phyloP scores from a whole-genome alignment of 2,329 filamentous ascomycete species.

The Alternaria alternata region DNA sequence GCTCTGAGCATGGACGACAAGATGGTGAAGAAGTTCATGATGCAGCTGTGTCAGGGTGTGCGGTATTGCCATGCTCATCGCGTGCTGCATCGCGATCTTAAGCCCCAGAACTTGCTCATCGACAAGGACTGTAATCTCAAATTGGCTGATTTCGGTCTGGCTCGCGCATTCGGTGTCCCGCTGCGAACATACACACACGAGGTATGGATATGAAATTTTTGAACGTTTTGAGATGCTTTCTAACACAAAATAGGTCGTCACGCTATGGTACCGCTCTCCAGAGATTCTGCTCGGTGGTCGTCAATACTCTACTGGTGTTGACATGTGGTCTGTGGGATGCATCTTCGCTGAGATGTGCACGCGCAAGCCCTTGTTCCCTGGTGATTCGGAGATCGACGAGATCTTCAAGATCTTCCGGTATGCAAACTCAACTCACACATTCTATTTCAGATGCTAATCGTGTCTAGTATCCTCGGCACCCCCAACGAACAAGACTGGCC shows the following conservation, averaged over 20 bases:
- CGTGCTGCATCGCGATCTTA: slow-evolving; percentile 85
- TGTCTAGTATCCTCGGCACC: slow-evolving; percentile 71
- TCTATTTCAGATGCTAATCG: slow-evolving; percentile 16
- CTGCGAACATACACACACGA: slow-evolving; percentile 93
- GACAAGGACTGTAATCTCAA: slow-evolving; percentile 88
- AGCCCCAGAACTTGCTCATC: slow-evolving; percentile 90
- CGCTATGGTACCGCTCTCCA: slow-evolving; percentile 89
- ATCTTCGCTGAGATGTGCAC: slow-evolving; percentile 98
- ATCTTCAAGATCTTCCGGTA: slow-evolving; percentile 95
- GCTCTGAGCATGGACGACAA: slow-evolving; percentile 76
- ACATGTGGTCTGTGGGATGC: slow-evolving; percentile 95
- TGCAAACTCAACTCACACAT: slow-evolving; percentile 27
- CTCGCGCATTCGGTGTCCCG: slow-evolving; percentile 88
- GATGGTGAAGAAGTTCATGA: slow-evolving; percentile 94
- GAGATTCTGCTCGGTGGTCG: slow-evolving; percentile 90
- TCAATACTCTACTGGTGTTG: slow-evolving; percentile 91
- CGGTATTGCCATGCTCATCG: slow-evolving; percentile 90
- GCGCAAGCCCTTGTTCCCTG: slow-evolving; percentile 88
- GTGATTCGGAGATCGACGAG: slow-evolving; percentile 91
- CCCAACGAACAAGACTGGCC: slow-evolving; percentile 85
- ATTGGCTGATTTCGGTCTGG: slow-evolving; percentile 88
- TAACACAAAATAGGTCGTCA: slow-evolving; percentile 71
- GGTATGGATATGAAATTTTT: slow-evolving; percentile 50
- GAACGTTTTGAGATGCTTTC: not conserved
- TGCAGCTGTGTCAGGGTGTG: slow-evolving; percentile 83